These are phyloP conservation scores for Senecio squalidus DNA, from an alignment of 140 eudicot species.

Conservation along the genomic window DNA sequence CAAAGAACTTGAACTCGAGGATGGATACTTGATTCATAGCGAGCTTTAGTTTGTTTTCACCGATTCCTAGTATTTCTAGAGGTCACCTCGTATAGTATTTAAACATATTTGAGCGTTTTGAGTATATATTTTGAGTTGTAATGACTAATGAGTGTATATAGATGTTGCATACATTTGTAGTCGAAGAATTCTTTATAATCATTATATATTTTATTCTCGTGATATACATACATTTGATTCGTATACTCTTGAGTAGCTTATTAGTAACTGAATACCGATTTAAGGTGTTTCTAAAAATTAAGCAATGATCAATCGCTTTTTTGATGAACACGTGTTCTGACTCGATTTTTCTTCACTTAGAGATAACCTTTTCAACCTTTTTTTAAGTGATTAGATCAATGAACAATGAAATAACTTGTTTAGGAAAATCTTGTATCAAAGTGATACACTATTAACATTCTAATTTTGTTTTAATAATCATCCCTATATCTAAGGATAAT, in stretches of 20 bases:
- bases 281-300: slow-evolving; percentile 5
- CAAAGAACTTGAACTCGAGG: slow-evolving; percentile 10
- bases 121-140: slow-evolving; percentile 18
- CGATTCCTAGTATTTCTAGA: slow-evolving; percentile 12
- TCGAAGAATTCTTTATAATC: neutral
- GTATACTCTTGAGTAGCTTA: neutral
- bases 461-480: neutral
- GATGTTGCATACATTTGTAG: slow-evolving; percentile 14
- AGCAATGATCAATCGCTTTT: slow-evolving; percentile 6
- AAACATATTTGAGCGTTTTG: neutral
- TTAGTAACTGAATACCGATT: neutral
- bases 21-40: slow-evolving; percentile 41
- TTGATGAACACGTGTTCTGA: neutral
- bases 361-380: neutral
- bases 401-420: neutral
- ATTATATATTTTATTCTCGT: neutral
- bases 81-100: slow-evolving; percentile 18
- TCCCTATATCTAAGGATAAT: too few species aligned
- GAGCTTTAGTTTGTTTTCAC: slow-evolving; percentile 36
- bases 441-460: slow-evolving; percentile 5
- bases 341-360: slow-evolving; percentile 4
- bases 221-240: neutral
- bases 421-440: slow-evolving; percentile 3
- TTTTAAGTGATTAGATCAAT: neutral
- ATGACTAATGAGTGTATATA: neutral